Evolutionary conservation across 192 early-diverging fungal species (phyloP), one percentile per base, ranked within the genome.

Genomic region (Podila minutissima): DNA sequence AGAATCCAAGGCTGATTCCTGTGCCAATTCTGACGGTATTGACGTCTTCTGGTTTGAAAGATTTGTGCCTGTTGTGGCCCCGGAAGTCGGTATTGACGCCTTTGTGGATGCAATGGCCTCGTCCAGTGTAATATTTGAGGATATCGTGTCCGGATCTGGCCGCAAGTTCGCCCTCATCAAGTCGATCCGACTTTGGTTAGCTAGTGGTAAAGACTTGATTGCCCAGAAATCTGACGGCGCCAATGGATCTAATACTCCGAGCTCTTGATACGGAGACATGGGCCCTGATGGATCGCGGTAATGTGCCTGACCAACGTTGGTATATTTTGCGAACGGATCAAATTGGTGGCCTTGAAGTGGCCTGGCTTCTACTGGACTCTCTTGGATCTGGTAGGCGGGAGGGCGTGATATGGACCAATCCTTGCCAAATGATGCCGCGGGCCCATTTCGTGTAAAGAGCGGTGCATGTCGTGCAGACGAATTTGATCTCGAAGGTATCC

Each of bases 301-400:
- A n/a, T 53, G 19, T 22, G 10, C 17, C n/a, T 17, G n/a, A 20
- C 26, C 19, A 8, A n/a, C n/a, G 29, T 46, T 28, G 20, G 66
- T 15, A 24, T 65, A 64, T 11, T 60, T 72, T 26, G 29, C 13
- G 46, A 81, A 81, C 3, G 77, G 77, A 32, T 81, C 53, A 33
- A 81, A 81, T 1, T 62, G 58, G 10, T 55, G 11, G 19, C 57
- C 50, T 4, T n/a, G 35, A 7, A 63, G 41, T 10, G 29, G 53
- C 12, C 2, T 9, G 4, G 48, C 2, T 13, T 59, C 71, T 55
- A 57, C 53, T 12, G 11, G 50, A 10, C 60, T 57, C n/a, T 68
- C 70, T 37, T 10, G 3, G 24, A 81, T 57, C 20, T 69, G 59
- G 55, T 73, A 81, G 7, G 48, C 59, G 5, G 77, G 77, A 4